Base-by-base conservation (phyloP, 345 rosid genomes). In the Capsella bursapastoris region DNA sequence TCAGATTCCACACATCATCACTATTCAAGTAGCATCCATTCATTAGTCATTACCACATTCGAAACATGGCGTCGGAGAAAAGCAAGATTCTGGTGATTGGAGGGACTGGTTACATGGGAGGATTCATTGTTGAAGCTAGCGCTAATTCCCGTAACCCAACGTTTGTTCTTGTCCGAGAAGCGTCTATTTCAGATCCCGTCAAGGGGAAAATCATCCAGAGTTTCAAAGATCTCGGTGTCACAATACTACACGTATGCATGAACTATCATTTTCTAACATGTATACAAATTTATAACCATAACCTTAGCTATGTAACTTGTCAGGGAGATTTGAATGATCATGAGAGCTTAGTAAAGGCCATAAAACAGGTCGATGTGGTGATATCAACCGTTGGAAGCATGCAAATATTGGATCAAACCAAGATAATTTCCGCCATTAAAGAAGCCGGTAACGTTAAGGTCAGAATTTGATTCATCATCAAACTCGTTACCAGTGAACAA, bases 21-120 rank as follows among this genome's bases (percentile, higher is more conserved):
- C 25, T 22, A 22, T 22, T 22, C 25, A 22, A 22, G 25, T 22
- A 22, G 25, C 2, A 22, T 22, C 25, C 25, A 22, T 1, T 22
- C 25, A 22, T 22, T 22, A 22, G 25, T 22, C 25, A 22, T 22
- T 2, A 22, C 25, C 25, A 22, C 25, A 22, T 22, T 22, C 25
- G 25, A 48, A 28, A 9, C 16, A 73, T 74, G 78, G 66, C 72
- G 5, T 28, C 90, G 0, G 84, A 57, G 64, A 85, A 84, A 75
- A 89, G 89, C 88, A 88, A 84, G 82, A 72, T 88, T 66, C 62
- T 90, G 80, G 75, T 88, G 43, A 75, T 92, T 14, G 96, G 93
- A 67, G 94, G 90, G 0, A 92, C 92, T 9, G 94, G 96, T 6
- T 80, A 90, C 83, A 79, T 90, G 50, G 94, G 97, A 25, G 90